phyloP scores from a whole-genome alignment of 2,329 filamentous ascomycete species.

The Plectosphaerella sp. region DNA sequence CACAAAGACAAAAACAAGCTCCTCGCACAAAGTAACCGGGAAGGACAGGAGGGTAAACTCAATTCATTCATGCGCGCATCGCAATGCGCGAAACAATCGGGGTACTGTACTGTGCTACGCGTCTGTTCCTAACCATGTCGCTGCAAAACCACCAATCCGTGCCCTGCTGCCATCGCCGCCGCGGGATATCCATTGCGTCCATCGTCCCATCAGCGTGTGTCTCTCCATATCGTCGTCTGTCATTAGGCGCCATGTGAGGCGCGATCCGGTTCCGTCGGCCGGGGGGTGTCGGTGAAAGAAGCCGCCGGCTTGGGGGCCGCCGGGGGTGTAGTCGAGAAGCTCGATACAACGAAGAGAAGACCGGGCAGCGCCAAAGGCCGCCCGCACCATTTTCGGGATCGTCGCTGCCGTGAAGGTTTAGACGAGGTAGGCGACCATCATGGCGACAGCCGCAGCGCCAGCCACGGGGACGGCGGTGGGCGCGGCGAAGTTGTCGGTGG shows the following conservation, averaged over 20 bases:
- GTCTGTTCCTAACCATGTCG: not conserved
- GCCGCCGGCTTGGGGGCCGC: not conserved
- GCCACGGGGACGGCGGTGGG: conserved; percentile 38
- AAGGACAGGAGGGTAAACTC: not conserved
- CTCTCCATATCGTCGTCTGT: not conserved
- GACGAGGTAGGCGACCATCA: conserved; percentile 48
- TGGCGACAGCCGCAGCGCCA: conserved; percentile 38
- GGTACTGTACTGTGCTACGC: not conserved
- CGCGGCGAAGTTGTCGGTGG: conserved; percentile 25
- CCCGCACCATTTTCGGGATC: not conserved
- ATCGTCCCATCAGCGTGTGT: not conserved
- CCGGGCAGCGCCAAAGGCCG: not conserved
- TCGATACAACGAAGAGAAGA: conserved; percentile 15
- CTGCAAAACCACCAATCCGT: not conserved
- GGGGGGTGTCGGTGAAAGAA: conserved; percentile 1
- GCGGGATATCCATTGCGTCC: conserved; percentile 2
- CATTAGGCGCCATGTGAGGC: not conserved
- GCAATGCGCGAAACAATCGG: not conserved
- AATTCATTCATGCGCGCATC: not conserved
- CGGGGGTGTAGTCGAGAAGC: conserved; percentile 9
- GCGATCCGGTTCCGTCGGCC: not conserved
- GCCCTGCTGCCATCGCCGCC: not conserved
- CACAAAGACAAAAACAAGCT: too few relatives aligned
- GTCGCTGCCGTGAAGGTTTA: conserved; percentile 18
- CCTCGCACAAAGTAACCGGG: not conserved